Evolutionary conservation across 768 basidiomycete species (phyloP), one percentile per base, ranked within the genome.

Genomic region (Mycena rebaudengoi): DNA sequence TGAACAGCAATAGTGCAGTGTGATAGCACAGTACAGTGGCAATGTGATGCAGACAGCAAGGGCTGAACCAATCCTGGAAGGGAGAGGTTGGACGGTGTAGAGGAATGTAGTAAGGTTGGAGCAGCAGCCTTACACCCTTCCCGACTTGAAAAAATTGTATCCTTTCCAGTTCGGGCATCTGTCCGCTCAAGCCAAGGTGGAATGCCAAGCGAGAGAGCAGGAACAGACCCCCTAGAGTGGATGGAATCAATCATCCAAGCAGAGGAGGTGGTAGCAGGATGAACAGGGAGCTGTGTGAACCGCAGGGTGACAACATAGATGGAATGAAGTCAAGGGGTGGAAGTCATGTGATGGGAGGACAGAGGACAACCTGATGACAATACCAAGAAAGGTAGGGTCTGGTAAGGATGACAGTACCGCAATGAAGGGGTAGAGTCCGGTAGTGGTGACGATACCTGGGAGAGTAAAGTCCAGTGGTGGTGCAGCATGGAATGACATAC

Each of bases 341-440:
- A 37, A 37, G 35, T 37, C 35, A 37, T 37, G 18, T 37, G 10
- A 37, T 37, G 35, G 35, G 35, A 37, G 35, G 35, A 37, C 35
- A 37, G 57, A 49, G 44, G 37, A 59, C 57, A 23, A 59, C 57
- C 57, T 45, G 33, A 21, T 59, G 57, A 59, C 57, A 20, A 59
- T 49, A 59, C 46, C 46, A n/a, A 11, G 7, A 29, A 11, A 20
- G 26, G 20, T 48, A 28, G 12, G 11, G 46, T 48, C 46, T 26
- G 25, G 46, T 48, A n/a, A 26, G 46, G 46, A 20, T 48, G 46
- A 29, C 46, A 48, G 20, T 25, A 48, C 25, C 46, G 21, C 43
- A 44, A 44, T 48, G 26, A 29, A 48, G 12, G 25, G 26, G 20
- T 48, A 48, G 12, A 25, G 46, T 29, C 21, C 46, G 26, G 25